Evolutionary conservation across 129 eudicot species (phyloP), one percentile per base, ranked within the genome.

Genomic region (Oenanthe sinensis): DNA sequence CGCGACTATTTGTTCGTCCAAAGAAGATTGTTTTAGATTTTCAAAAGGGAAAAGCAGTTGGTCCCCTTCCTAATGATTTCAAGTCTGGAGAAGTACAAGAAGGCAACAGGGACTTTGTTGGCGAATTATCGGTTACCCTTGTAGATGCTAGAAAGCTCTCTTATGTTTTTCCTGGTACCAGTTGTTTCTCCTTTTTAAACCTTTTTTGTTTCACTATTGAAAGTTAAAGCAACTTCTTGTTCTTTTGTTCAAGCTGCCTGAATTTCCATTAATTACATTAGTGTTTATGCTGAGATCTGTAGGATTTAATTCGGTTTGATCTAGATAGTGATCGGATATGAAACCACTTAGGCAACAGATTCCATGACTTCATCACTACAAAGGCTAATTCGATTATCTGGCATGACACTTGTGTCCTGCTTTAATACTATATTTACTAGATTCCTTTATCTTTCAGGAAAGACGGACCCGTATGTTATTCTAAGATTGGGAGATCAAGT

Each of bases 51-150:
- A 85, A 92, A 87, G 86, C 96, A 28, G 97, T 90, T 49, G 99
- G 97, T 39, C 93, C 97, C 24, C 78, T 90, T 44, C 83, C 86
- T 74, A 84, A 71, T 84, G 92, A 89, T 86, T 80, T 86, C 74
- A 91, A 88, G 81, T 68, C 90, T 33, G 97, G 90, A 80, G 99
- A 90, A 84, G 83, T 86, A 75, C 92, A 88, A 86, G 98, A 95
- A 80, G 96, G 97, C 82, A 90, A 92, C 75, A 92, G 79, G 68
- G 89, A 96, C 85, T 96, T 82, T 77, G 91, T 89, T 62, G 99
- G 97, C 68, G 99, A 96, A 87, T 67, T 96, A 77, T 96, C 99
- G 12, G 95, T 96, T 60, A 96, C 99, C 79, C 97, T 96, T 85
- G 91, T 92, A 60, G 97, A 92, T 89, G 99, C 99, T 72, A 85